These are phyloP conservation scores for Yarrowia divulgata DNA, from an alignment of 805 yeast species.

Conservation along the genomic window DNA sequence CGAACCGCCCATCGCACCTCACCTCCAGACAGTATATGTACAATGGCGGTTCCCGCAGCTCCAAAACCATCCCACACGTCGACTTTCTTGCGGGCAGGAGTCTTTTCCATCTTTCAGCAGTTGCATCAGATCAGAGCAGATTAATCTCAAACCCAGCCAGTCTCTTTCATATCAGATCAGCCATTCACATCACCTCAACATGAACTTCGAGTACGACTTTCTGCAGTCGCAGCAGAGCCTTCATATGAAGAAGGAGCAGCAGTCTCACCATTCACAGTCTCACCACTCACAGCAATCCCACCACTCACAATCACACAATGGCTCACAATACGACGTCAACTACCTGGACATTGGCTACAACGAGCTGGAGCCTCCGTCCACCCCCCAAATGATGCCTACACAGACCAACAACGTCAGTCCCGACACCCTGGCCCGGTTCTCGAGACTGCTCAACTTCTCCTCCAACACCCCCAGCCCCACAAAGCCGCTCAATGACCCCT, in stretches of 20 bases:
- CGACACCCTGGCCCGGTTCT: constrained; percentile 30
- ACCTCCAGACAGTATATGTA: constrained; percentile 37
- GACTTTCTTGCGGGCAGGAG: constrained; percentile 28
- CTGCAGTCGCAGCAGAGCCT: constrained; percentile 29
- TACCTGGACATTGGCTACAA: constrained; percentile 38
- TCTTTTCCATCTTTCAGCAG: neutral
- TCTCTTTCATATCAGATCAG: neutral
- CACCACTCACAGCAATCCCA: neutral
- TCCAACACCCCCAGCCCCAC: constrained; percentile 34
- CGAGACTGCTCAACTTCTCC: constrained; percentile 31
- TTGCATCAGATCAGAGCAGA: too few species aligned
- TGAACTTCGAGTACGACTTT: constrained; percentile 36
- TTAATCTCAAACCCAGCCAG: too few species aligned
- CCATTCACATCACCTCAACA: neutral
- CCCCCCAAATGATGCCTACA: constrained; percentile 26
- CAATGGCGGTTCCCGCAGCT: constrained; percentile 23
- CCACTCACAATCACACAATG: neutral
- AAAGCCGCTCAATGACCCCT: constrained; percentile 32
- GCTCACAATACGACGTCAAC: constrained; percentile 24
- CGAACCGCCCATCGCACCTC: constrained; percentile 37
- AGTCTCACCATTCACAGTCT: neutral
- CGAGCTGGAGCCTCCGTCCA: constrained; percentile 33
- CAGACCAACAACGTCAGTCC: constrained; percentile 33
- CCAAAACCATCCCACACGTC: constrained; percentile 12
- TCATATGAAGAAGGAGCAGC: constrained; percentile 17